Percentiles rank a stretch among this genome's conserved stretches.
These are phyloP conservation scores for Epichloe amarillans DNA, from an alignment of 2,329 filamentous ascomycete genomes.

Conservation along the genomic window DNA sequence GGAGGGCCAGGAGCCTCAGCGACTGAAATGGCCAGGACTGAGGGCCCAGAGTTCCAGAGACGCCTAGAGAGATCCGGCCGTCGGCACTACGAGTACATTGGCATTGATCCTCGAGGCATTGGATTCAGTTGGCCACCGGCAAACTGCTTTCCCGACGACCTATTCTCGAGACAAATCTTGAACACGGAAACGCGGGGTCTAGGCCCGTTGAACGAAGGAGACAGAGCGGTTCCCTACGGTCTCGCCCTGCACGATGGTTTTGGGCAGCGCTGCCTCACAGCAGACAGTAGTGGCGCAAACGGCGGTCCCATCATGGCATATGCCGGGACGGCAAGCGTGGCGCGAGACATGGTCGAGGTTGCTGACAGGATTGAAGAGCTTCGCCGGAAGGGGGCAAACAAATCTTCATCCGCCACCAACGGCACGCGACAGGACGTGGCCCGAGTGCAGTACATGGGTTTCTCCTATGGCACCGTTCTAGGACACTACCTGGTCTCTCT, in stretches of 20 bases:
- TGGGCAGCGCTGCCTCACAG: constrained; percentile 14
- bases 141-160: constrained; percentile 8
- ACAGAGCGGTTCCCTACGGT: not conserved
- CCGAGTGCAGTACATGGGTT: constrained; percentile 30
- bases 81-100: constrained; percentile 24
- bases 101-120: constrained; percentile 28
- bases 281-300: constrained; percentile 4
- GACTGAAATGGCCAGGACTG: constrained; percentile 11
- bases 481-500: constrained; percentile 14
- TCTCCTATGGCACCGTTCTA: constrained; percentile 25
- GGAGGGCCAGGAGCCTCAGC: constrained; percentile 26
- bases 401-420: not conserved
- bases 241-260: constrained; percentile 10
- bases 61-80: constrained; percentile 13
- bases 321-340: constrained; percentile 9
- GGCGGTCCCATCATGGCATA: constrained; percentile 13
- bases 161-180: constrained; percentile 6
- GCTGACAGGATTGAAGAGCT: constrained; percentile 6
- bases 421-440: constrained; percentile 1
- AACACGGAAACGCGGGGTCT: not conserved
- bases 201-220: not conserved
- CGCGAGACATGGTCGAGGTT: constrained; percentile 6
- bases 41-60: constrained; percentile 14
- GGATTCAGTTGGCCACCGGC: constrained; percentile 1
- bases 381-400: not conserved